Conservation (phyloP, 2,329 filamentous ascomycete species). For the Pseudovirgaria hyperparasitica region DNA sequence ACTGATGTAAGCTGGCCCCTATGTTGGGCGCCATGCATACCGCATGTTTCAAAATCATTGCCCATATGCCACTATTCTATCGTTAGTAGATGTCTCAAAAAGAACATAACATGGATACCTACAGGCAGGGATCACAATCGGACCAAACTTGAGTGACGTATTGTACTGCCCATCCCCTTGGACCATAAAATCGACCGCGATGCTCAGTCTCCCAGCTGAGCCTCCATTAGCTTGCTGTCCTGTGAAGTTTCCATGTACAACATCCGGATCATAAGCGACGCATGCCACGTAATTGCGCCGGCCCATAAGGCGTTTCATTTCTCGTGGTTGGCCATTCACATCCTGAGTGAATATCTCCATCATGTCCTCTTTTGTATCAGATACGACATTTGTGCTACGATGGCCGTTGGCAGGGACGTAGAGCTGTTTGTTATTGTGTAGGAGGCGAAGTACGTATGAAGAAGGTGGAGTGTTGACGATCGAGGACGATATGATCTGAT, state of each 20-base stretch:
- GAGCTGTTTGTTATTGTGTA: constrained; percentile 88
- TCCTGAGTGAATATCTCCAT: constrained; percentile 99
- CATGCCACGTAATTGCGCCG: constrained; percentile 85
- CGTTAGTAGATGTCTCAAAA: no score
- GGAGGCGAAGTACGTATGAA: constrained; percentile 77
- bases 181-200: constrained; percentile 94
- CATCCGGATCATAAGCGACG: constrained; percentile 86
- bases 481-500: constrained; percentile 86
- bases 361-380: constrained; percentile 98
- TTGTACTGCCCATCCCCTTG: constrained; percentile 78
- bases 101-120: no score
- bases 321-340: constrained; percentile 67
- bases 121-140: constrained; percentile 94
- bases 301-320: constrained; percentile 87
- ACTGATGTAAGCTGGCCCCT: no score
- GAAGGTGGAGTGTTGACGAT: constrained; percentile 83
- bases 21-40: no score
- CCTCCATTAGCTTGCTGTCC: constrained; percentile 25
- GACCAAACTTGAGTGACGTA: constrained; percentile 86
- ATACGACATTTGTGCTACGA: constrained; percentile 52
- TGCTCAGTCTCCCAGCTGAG: constrained; percentile 47
- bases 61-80: no score
- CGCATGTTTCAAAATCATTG: no score
- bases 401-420: constrained; percentile 88
- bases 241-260: constrained; percentile 41